A percentile compares a stretch with the other conserved stretches of the same genome.
These are phyloP conservation scores for Auricularia sp. DNA, from an alignment of 768 basidiomycete species.

Conservation along the genomic window DNA sequence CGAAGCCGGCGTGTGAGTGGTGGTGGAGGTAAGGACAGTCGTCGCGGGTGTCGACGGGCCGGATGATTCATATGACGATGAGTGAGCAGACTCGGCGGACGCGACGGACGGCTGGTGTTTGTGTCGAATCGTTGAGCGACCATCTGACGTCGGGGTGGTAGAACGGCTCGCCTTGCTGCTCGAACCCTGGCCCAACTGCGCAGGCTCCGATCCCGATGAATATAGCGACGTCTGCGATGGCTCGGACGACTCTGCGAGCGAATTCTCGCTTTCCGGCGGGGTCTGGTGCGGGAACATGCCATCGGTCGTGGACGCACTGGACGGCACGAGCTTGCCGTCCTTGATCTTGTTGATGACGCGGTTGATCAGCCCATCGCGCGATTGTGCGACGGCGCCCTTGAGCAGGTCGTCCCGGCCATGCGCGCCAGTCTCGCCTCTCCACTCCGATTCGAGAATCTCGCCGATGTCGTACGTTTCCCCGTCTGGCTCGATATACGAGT, in stretches of 20 bases:
- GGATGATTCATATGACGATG: slow-evolving; percentile 4
- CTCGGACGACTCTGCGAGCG: not conserved
- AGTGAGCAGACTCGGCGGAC: slow-evolving; percentile 49
- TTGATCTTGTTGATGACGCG: slow-evolving; percentile 69
- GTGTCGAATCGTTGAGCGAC: slow-evolving; percentile 25
- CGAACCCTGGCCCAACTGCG: not conserved
- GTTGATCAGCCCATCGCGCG: slow-evolving; percentile 30
- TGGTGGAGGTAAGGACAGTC: slow-evolving; percentile 18
- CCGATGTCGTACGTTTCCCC: slow-evolving; percentile 91
- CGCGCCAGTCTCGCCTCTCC: slow-evolving; percentile 32
- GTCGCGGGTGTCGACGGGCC: slow-evolving; percentile 11
- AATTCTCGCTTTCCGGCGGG: slow-evolving; percentile 2
- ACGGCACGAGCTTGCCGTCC: slow-evolving; percentile 35
- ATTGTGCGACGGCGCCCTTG: slow-evolving; percentile 49
- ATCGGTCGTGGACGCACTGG: slow-evolving; percentile 12
- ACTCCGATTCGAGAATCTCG: slow-evolving; percentile 84
- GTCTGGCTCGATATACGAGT: slow-evolving; percentile 86
- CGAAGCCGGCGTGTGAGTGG: slow-evolving; percentile 35
- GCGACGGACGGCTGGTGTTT: slow-evolving; percentile 62
- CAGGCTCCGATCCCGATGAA: not conserved
- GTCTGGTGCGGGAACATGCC: slow-evolving; percentile 4
- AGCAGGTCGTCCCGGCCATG: slow-evolving; percentile 46
- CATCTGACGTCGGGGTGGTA: slow-evolving; percentile 8
- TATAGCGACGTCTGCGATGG: not conserved
- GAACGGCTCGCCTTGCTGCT: not conserved